A percentile compares a stretch with the other conserved stretches of the same genome.
Conservation (phyloP, 352 stramenopile species). For the Thalassiosira gravida region DNA sequence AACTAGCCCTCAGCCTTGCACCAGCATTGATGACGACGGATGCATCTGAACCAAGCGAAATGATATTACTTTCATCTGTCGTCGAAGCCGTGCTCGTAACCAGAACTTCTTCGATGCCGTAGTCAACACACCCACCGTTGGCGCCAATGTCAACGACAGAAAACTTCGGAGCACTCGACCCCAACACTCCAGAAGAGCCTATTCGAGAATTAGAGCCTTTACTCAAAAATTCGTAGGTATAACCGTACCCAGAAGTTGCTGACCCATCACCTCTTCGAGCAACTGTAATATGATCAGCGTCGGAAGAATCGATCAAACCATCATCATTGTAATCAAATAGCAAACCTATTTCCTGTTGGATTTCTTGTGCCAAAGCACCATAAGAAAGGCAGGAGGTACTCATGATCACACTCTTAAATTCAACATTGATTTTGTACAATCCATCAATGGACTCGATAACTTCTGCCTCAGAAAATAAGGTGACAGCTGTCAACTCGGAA, state of each 20-base stretch:
- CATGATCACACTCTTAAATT: constrained; percentile 46
- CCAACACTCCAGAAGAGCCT: constrained; percentile 74
- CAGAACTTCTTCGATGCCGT: constrained; percentile 60
- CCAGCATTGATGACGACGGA: constrained; percentile 35
- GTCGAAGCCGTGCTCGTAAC: constrained; percentile 67
- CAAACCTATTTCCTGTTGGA: constrained; percentile 89
- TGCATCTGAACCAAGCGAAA: constrained; percentile 37
- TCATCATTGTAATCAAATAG: constrained; percentile 87
- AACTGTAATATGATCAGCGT: constrained; percentile 82
- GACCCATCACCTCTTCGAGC: constrained; percentile 73
- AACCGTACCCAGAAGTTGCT: constrained; percentile 80
- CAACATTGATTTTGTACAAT: constrained; percentile 81
- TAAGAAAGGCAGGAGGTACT: constrained; percentile 83
- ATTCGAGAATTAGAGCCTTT: constrained; percentile 50
- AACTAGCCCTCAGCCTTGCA: constrained; percentile 54
- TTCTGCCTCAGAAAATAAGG: constrained; percentile 55
- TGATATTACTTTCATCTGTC: constrained; percentile 58
- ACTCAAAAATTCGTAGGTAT: constrained; percentile 74
- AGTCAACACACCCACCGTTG: constrained; percentile 77
- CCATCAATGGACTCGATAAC: constrained; percentile 55
- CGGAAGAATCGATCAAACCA: constrained; percentile 66
- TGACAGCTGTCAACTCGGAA: constrained; percentile 59
- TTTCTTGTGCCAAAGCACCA: constrained; percentile 84
- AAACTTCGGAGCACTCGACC: constrained; percentile 73
- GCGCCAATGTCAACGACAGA: constrained; percentile 75